A percentile compares a stretch with the other conserved stretches of the same genome.
Conservation (phyloP, 345 rosid genomes). For the Lumnitzera littorea region DNA sequence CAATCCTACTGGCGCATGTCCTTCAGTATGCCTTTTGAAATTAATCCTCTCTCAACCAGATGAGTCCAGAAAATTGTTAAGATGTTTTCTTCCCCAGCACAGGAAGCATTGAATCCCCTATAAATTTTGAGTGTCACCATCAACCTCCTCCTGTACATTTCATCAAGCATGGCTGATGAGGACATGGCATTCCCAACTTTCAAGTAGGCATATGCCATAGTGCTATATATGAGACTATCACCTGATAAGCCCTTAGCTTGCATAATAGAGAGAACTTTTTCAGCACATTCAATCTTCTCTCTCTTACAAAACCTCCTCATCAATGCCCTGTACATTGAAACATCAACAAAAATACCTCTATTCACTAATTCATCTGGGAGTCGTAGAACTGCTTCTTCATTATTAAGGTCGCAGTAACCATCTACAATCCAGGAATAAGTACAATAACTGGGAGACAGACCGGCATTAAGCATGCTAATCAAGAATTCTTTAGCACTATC, state of each 20-base stretch:
- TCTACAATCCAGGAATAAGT: slow-evolving; percentile 83
- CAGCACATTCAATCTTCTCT: slow-evolving; percentile 58
- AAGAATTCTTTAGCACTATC: slow-evolving; percentile 67
- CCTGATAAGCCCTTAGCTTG: slow-evolving; percentile 56
- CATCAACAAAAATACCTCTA: slow-evolving; percentile 48
- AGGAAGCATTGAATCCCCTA: slow-evolving; percentile 52
- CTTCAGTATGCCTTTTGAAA: slow-evolving; percentile 54
- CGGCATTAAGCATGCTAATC: slow-evolving; percentile 61
- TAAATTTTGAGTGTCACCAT: slow-evolving; percentile 67
- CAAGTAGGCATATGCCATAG: slow-evolving; percentile 75
- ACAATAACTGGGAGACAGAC: slow-evolving; percentile 69
- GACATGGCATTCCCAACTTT: slow-evolving; percentile 52
- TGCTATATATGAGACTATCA: slow-evolving; percentile 61
- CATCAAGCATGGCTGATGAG: slow-evolving; percentile 49
- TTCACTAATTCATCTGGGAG: slow-evolving; percentile 52
- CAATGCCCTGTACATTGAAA: slow-evolving; percentile 72
- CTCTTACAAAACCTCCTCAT: slow-evolving; percentile 75
- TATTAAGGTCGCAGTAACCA: slow-evolving; percentile 44
- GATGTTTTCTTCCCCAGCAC: slow-evolving; percentile 36
- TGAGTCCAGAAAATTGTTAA: slow-evolving; percentile 70
- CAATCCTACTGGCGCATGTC: slow-evolving; percentile 29
- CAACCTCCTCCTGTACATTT: slow-evolving; percentile 69
- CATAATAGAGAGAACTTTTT: slow-evolving; percentile 45
- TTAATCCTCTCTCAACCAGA: slow-evolving; percentile 49
- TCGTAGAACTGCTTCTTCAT: slow-evolving; percentile 37